Evolutionary conservation across 2,329 filamentous ascomycete species (phyloP).

Genomic region (Diplodia intermedia): DNA sequence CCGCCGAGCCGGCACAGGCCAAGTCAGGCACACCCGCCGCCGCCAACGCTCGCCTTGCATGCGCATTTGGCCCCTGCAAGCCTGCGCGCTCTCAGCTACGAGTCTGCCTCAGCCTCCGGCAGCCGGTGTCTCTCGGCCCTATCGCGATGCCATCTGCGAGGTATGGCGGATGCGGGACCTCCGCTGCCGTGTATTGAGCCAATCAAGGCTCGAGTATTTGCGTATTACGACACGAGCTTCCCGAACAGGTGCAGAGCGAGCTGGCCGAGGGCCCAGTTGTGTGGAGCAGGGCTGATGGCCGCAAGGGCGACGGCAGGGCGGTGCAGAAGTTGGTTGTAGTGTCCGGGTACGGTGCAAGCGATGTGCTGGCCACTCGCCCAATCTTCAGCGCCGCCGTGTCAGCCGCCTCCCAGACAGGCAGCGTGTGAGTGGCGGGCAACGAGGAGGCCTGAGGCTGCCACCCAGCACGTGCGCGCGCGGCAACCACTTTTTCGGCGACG

Average conservation of each 20-base stretch:
- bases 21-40: slow-evolving; percentile 27
- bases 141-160: background rate
- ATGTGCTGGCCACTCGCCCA: slow-evolving; percentile 4
- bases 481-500: slow-evolving; percentile 11
- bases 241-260: background rate
- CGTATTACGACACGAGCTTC: slow-evolving; percentile 11
- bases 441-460: background rate
- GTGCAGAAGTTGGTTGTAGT: slow-evolving; percentile 18
- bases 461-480: slow-evolving; percentile 10
- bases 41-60: slow-evolving; percentile 10
- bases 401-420: background rate
- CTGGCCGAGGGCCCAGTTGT: slow-evolving; percentile 7
- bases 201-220: slow-evolving; percentile 13
- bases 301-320: slow-evolving; percentile 5
- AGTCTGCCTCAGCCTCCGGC: no score
- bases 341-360: background rate
- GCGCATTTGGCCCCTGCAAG: background rate
- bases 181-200: background rate
- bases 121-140: background rate
- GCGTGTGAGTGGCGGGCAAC: background rate
- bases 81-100: background rate
- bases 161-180: background rate
- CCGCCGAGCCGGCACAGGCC: slow-evolving; percentile 21
- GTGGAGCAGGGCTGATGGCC: slow-evolving; percentile 21
- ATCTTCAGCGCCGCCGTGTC: background rate